Evolutionary conservation across 2,329 filamentous ascomycete genomes (phyloP).

Genomic region (Leptographium lundbergii): DNA sequence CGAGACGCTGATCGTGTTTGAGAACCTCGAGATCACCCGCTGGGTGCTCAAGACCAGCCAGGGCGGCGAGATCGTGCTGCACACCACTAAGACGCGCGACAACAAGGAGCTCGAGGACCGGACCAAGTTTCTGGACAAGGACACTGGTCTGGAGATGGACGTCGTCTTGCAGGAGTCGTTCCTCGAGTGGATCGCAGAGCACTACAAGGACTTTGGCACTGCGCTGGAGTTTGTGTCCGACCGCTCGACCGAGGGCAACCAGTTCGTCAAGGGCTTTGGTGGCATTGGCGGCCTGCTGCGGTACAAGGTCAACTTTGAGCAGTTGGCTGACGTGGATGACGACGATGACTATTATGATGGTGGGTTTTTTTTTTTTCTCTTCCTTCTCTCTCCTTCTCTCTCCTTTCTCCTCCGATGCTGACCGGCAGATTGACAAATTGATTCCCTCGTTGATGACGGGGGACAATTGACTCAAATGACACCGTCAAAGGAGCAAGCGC

Average conservation of each 20-base stretch:
- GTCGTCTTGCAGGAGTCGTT: conserved; percentile 77
- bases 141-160: conserved; percentile 96
- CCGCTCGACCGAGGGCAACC: conserved; percentile 93
- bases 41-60: conserved; percentile 75
- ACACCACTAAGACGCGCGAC: conserved; percentile 58
- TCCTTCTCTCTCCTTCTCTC: not conserved
- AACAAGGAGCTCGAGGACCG: conserved; percentile 63
- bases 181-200: conserved; percentile 98
- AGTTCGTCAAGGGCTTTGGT: conserved; percentile 99
- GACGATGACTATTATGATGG: conserved; percentile 83
- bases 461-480: conserved; percentile 55
- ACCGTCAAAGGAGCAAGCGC: conserved; percentile 13
- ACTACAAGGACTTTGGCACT: conserved; percentile 96
- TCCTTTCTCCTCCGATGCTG: not conserved
- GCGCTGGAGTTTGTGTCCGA: conserved; percentile 95
- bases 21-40: conserved; percentile 90
- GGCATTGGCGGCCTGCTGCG: conserved; percentile 93
- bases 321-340: conserved; percentile 82
- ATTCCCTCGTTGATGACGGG: conserved; percentile 80
- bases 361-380: conserved; percentile 16
- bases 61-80: conserved; percentile 61
- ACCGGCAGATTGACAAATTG: conserved; percentile 68
- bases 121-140: conserved; percentile 84
- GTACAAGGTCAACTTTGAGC: conserved; percentile 99
- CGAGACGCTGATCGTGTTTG: conserved; percentile 89